Conservation (phyloP, 805 yeast genomes). For the Sugiyamaella marilandica region DNA sequence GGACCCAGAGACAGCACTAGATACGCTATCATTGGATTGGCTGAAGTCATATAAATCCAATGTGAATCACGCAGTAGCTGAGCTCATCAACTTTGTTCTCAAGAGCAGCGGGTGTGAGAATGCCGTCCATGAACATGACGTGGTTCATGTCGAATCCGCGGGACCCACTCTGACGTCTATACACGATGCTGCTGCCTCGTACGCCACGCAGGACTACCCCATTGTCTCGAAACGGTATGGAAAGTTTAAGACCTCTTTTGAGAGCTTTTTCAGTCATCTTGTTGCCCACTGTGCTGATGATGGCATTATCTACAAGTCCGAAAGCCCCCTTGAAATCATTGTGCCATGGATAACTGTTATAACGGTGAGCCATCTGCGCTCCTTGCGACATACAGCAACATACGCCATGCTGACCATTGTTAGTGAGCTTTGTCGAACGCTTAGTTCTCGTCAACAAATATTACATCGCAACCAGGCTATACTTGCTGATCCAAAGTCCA, state of each 20-base stretch:
- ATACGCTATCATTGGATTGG: slow-evolving; percentile 55
- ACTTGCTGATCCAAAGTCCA: neutral
- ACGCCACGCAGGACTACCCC: slow-evolving; percentile 66
- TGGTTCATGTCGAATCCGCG: slow-evolving; percentile 63
- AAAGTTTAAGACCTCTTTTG: slow-evolving; percentile 50
- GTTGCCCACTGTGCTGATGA: slow-evolving; percentile 12
- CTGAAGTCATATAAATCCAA: slow-evolving; percentile 46
- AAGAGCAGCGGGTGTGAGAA: slow-evolving; percentile 68
- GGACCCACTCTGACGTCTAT: slow-evolving; percentile 69
- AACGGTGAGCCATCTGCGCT: slow-evolving; percentile 62
- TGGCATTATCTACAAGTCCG: slow-evolving; percentile 25
- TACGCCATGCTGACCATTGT: slow-evolving; percentile 54
- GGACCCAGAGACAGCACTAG: slow-evolving; percentile 45
- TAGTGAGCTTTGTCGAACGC: slow-evolving; percentile 45
- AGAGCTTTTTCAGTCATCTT: slow-evolving; percentile 43
- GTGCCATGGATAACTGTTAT: slow-evolving; percentile 73
- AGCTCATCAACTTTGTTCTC: slow-evolving; percentile 62
- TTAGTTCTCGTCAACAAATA: neutral
- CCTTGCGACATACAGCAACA: slow-evolving; percentile 67
- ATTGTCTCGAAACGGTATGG: slow-evolving; percentile 48
- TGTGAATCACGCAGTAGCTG: slow-evolving; percentile 48
- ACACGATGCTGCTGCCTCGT: slow-evolving; percentile 53
- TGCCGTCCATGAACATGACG: slow-evolving; percentile 69
- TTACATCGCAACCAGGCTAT: neutral
- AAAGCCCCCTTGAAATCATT: slow-evolving; percentile 22